Evolutionary conservation across 805 yeast species (phyloP).

Genomic region (Saturnispora zaruensis): DNA sequence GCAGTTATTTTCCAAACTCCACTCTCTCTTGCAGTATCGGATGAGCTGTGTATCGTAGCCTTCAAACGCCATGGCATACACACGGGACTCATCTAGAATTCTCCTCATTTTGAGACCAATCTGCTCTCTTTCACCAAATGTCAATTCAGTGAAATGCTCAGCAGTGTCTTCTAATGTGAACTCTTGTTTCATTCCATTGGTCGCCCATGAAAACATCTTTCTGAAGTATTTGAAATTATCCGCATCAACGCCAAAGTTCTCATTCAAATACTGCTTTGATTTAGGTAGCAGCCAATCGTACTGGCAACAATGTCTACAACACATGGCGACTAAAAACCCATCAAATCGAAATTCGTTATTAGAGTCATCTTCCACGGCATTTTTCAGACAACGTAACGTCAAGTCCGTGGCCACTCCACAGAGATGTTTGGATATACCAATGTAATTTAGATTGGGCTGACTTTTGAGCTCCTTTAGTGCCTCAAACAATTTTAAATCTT

Average conservation of each 20-base stretch:
- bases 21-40: constrained; percentile 46
- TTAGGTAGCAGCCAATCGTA: constrained; percentile 45
- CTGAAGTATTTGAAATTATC: constrained; percentile 35
- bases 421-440: constrained; percentile 77
- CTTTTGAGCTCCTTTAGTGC: constrained; percentile 28
- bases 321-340: constrained; percentile 80
- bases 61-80: constrained; percentile 33
- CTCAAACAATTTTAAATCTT: constrained; percentile 52
- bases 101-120: constrained; percentile 66
- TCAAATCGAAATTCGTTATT: constrained; percentile 17
- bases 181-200: constrained; percentile 51
- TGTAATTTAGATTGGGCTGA: constrained; percentile 19
- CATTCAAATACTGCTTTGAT: constrained; percentile 34
- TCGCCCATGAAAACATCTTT: constrained; percentile 83
- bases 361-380: constrained; percentile 15
- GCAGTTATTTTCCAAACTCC: constrained; percentile 58
- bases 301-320: constrained; percentile 81
- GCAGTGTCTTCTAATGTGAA: constrained; percentile 31
- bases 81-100: constrained; percentile 66
- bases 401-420: constrained; percentile 94
- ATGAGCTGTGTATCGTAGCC: constrained; percentile 43
- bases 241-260: constrained; percentile 24
- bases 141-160: constrained; percentile 40
- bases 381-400: constrained; percentile 54
- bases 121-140: constrained; percentile 40